Percentiles rank a stretch among this genome's conserved stretches.
phyloP scores from a whole-genome alignment of 768 basidiomycete genomes.

The Arthromyces matolae region DNA sequence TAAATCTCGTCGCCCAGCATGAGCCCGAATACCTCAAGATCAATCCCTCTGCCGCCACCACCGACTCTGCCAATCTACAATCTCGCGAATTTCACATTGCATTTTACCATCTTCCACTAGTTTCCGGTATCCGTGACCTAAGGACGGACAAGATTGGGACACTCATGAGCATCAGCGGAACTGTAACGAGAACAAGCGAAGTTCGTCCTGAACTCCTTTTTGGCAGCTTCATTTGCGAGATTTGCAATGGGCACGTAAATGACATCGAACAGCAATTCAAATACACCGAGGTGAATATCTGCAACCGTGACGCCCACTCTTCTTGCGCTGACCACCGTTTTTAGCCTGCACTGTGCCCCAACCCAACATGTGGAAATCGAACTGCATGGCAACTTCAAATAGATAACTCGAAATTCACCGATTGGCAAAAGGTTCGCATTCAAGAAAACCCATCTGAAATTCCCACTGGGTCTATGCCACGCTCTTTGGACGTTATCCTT shows the following conservation, averaged over 20 bases:
- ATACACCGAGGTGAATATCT: conserved; percentile 80
- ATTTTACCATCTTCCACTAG: conserved; percentile 91
- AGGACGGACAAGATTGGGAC: conserved; percentile 93
- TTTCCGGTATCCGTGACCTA: conserved; percentile 91
- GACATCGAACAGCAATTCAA: conserved; percentile 99
- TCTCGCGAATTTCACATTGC: conserved; percentile 94
- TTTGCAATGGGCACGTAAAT: conserved; percentile 79
- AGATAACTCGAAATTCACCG: conserved; percentile 93
- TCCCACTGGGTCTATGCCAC: conserved; percentile 97
- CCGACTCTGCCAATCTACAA: conserved; percentile 83
- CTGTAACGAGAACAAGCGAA: conserved; percentile 95
- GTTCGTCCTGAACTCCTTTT: conserved; percentile 92
- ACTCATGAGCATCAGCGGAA: conserved; percentile 92
- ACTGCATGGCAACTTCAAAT: conserved; percentile 91
- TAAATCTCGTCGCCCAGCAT: conserved; percentile 83
- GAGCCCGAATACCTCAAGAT: conserved; percentile 95
- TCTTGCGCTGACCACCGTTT: conserved; percentile 6
- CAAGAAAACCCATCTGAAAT: conserved; percentile 99
- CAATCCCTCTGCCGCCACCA: conserved; percentile 84
- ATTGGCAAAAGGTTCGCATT: conserved; percentile 99
- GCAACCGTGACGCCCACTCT: conserved; percentile 6
- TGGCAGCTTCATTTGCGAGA: conserved; percentile 91
- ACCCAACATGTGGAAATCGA: conserved; percentile 90
- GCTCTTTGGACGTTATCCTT: conserved; percentile 93
- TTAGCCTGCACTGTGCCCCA: conserved; percentile 91